Percentiles rank a stretch among this genome's conserved stretches.
phyloP scores from a whole-genome alignment of 345 rosid genomes.

The Anacardium occidentale region DNA sequence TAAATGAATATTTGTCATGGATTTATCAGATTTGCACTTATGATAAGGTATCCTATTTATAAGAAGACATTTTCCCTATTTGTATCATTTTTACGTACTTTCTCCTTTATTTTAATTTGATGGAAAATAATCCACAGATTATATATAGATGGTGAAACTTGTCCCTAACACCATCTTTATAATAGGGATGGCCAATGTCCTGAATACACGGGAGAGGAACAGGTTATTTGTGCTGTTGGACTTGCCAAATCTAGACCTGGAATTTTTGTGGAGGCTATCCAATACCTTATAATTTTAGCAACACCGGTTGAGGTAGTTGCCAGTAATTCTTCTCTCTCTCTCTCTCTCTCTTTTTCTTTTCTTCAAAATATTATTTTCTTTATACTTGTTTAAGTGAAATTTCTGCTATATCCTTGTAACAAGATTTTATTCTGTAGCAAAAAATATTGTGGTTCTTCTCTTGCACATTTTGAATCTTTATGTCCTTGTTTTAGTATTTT shows the following conservation, averaged over 20 bases:
- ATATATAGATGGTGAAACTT: conserved; percentile 11
- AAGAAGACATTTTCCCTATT: no score
- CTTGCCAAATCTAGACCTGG: conserved; percentile 84
- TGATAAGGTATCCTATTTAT: neutral
- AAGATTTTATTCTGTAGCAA: neutral
- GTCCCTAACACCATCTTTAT: conserved; percentile 25
- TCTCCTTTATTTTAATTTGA: neutral
- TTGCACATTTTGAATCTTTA: conserved; percentile 3
- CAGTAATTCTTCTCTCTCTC: neutral
- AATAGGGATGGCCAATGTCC: conserved; percentile 95
- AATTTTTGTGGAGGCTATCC: conserved; percentile 92
- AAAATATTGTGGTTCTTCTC: neutral
- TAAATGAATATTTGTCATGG: neutral
- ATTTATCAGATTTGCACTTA: neutral
- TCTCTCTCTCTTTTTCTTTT: neutral
- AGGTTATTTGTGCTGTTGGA: conserved; percentile 94
- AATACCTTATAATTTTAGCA: conserved; percentile 78
- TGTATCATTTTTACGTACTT: neutral
- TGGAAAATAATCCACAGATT: neutral
- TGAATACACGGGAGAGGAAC: conserved; percentile 84
- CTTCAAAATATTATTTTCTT: neutral
- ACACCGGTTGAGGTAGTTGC: conserved; percentile 82
- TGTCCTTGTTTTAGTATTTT: neutral
- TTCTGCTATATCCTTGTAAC: neutral
- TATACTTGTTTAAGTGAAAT: neutral